Evolutionary conservation across 1,284 basidiomycete species (phyloP), one percentile per base, ranked within the genome.

Genomic region (Apiotrichum montevideense): DNA sequence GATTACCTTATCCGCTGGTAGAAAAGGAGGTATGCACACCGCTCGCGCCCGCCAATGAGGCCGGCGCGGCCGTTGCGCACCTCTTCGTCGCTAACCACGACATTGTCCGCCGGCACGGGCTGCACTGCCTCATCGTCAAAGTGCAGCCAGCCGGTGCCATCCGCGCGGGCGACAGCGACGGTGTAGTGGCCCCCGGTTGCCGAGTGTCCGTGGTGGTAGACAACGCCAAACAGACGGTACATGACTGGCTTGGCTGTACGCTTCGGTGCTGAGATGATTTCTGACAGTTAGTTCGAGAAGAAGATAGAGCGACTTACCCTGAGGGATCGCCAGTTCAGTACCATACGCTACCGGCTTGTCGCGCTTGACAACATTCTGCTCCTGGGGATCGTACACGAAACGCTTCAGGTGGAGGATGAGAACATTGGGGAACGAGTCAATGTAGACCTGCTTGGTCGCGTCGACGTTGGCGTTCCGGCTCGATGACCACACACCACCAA

Each of bases 121-220:
- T 84, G 84, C n/a, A 91, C 87, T 5, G 86, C 78, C 73, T 95
- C 92, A 69, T 97, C 94, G 75, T 97, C 94, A 56, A 97, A 89
- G 61, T 94, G 86, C 57, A 96, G 82, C 95, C 90, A 98, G 81
- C 85, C 68, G 76, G 63, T 69, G 73, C 48, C 60, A 66, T 75
- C 63, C 21, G 90, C 87, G 60, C 91, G 87, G 7, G 94, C 79
- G 1, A 96, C 88, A 63, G 94, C 88, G 46, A 96, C 84, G 1
- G 94, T 98, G 78, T 98, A 98, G 75, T 98, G 94, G 0, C 95
- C 95, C 6, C 94, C 94, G 0, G 86, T 86, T 0, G 95, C 92
- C 11, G 88, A 88, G 47, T 82, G 79, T 2, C 95, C 95, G 68
- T 98, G 94, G 75, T 98, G 95, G 75, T 98, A 98, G 7, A 98